A percentile compares a stretch with the other conserved stretches of the same genome.
phyloP scores from a whole-genome alignment of 2,329 filamentous ascomycete genomes.

The Xylaria sp. region DNA sequence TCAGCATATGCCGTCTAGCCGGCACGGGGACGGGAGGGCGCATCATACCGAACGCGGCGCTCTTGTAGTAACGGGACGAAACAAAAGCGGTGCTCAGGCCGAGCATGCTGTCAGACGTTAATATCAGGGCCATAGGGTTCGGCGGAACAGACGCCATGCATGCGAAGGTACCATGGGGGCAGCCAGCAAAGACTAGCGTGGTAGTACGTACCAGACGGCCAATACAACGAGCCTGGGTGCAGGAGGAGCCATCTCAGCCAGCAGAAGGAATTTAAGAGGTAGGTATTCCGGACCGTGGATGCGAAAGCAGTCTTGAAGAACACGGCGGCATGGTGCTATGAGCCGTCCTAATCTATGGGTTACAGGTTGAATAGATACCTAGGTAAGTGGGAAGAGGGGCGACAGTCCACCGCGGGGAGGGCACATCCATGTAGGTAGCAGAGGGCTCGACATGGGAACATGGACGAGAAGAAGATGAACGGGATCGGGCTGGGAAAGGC shows the following conservation, averaged over 20 bases:
- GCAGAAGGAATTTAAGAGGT: neutral
- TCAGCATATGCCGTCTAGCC: neutral
- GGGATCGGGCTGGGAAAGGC: no score
- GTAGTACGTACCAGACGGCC: slow-evolving; percentile 17
- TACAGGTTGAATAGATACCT: no score
- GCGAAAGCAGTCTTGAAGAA: neutral
- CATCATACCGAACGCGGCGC: slow-evolving; percentile 42
- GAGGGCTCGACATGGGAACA: no score
- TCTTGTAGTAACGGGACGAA: slow-evolving; percentile 39
- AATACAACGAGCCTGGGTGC: slow-evolving; percentile 15
- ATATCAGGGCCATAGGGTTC: slow-evolving; percentile 2
- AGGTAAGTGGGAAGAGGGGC: no score
- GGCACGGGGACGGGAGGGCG: neutral
- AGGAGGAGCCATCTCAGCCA: slow-evolving; percentile 13
- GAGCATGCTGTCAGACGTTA: slow-evolving; percentile 25
- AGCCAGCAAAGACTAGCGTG: neutral
- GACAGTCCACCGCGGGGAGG: no score
- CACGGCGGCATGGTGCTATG: neutral
- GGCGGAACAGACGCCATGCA: neutral
- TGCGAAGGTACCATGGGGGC: neutral
- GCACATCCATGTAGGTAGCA: no score
- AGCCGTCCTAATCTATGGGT: no score
- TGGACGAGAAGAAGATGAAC: no score
- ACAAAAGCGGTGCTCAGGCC: slow-evolving; percentile 30
- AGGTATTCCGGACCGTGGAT: neutral